A percentile compares a stretch with the other conserved stretches of the same genome.
Conservation (phyloP, 768 basidiomycete genomes). For the Mrakia hoshinonis region DNA sequence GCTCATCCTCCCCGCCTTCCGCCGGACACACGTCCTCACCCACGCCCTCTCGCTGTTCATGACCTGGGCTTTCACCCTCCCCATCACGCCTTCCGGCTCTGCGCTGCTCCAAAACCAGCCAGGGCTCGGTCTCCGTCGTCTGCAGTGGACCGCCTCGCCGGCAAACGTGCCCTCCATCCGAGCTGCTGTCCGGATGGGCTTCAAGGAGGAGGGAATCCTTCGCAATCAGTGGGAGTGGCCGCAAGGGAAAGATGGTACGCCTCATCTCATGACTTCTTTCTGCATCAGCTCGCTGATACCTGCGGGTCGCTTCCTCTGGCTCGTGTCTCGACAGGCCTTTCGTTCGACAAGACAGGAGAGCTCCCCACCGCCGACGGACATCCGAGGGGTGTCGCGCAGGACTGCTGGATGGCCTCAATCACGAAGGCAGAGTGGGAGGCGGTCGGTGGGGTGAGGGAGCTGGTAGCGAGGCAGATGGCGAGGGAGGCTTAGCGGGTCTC, state of each 20-base stretch:
- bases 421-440: not conserved
- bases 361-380: not conserved
- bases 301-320: too few species aligned
- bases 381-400: not conserved
- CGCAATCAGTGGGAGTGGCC: not conserved
- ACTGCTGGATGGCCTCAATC: not conserved
- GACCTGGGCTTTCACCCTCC: slow-evolving; percentile 1
- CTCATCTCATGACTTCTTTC: too few species aligned
- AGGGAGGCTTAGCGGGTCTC: not conserved
- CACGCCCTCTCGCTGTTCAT: slow-evolving; percentile 10
- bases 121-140: slow-evolving; percentile 10
- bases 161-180: not conserved
- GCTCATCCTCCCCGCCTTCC: not conserved
- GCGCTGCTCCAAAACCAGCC: not conserved
- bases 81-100: not conserved
- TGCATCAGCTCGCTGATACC: too few species aligned
- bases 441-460: not conserved
- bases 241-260: not conserved
- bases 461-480: not conserved
- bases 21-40: slow-evolving; percentile 12
- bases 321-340: too few species aligned
- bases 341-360: not conserved
- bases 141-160: slow-evolving; percentile 1
- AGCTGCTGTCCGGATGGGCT: slow-evolving; percentile 9
- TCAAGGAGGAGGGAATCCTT: not conserved